phyloP scores from a whole-genome alignment of 352 stramenopile species.

The Phytophthora europaea region DNA sequence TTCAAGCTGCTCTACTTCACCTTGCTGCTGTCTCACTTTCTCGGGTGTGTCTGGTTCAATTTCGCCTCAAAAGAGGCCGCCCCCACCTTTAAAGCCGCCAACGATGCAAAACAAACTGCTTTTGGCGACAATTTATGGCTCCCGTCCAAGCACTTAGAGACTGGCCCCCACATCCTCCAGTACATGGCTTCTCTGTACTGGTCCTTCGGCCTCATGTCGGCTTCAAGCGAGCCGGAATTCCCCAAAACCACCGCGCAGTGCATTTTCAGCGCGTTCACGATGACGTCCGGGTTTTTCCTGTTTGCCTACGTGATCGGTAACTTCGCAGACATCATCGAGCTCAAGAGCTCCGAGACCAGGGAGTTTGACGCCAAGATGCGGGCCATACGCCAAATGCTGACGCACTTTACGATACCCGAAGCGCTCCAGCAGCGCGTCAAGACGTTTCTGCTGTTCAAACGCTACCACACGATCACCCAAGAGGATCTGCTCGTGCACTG shows the following conservation, averaged over 20 bases:
- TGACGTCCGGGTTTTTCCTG: conserved; percentile 77
- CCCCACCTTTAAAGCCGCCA: background rate
- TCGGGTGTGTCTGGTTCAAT: conserved; percentile 77
- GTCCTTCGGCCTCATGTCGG: conserved; percentile 77
- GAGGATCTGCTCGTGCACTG: conserved; percentile 68
- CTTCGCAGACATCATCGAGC: conserved; percentile 69
- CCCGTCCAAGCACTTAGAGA: conserved; percentile 42
- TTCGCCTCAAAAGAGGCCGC: conserved; percentile 39
- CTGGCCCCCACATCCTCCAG: conserved; percentile 40
- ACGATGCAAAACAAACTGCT: background rate
- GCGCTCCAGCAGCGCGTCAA: conserved; percentile 62
- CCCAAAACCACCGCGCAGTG: conserved; percentile 60
- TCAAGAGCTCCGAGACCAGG: conserved; percentile 69
- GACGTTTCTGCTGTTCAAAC: conserved; percentile 74
- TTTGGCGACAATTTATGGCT: conserved; percentile 53
- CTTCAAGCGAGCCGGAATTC: conserved; percentile 58
- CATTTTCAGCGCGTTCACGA: conserved; percentile 65
- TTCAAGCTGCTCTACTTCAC: conserved; percentile 82
- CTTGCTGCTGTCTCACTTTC: conserved; percentile 64
- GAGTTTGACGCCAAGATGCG: conserved; percentile 71
- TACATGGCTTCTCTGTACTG: conserved; percentile 77
- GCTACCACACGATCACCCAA: conserved; percentile 77
- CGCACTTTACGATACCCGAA: conserved; percentile 61
- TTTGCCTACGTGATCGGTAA: conserved; percentile 86
- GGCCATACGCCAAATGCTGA: conserved; percentile 62